Conservation (phyloP, 257 asterid species). For the Rehmannia glutinosa region DNA sequence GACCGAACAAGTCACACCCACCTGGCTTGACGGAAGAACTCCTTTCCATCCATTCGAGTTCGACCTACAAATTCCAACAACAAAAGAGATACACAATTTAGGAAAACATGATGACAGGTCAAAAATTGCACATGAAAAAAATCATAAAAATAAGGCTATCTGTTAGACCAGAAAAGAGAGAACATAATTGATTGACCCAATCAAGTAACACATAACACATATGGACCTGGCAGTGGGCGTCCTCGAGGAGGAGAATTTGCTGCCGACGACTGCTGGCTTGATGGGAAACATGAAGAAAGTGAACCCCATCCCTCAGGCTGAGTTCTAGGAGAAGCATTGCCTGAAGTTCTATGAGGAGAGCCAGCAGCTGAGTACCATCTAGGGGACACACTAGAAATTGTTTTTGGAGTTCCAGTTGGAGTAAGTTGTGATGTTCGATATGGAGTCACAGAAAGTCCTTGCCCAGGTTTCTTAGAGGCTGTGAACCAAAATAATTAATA, state of each 20-base stretch:
- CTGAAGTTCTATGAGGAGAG: slow-evolving; percentile 55
- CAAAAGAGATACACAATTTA: background rate
- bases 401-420: slow-evolving; percentile 54
- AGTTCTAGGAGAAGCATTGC: slow-evolving; percentile 42
- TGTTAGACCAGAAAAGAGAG: background rate
- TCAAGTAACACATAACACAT: background rate
- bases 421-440: slow-evolving; percentile 44
- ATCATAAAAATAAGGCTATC: background rate
- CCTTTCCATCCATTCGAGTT: slow-evolving; percentile 72
- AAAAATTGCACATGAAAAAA: background rate
- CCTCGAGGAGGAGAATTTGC: slow-evolving; percentile 79
- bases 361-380: slow-evolving; percentile 57
- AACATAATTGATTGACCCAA: background rate
- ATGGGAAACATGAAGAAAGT: slow-evolving; percentile 67
- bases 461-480: slow-evolving; percentile 49
- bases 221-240: slow-evolving; percentile 51
- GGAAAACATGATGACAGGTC: background rate
- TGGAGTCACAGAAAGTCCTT: slow-evolving; percentile 37
- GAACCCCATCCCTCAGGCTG: slow-evolving; percentile 49
- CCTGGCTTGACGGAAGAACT: slow-evolving; percentile 87
- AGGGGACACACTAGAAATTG: slow-evolving; percentile 45
- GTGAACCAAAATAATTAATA: slow-evolving; percentile 15
- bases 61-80: slow-evolving; percentile 38
- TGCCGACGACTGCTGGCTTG: slow-evolving; percentile 82
- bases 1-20: slow-evolving; percentile 14